Evolutionary conservation across 306 rosid species (phyloP), one percentile per base, ranked within the genome.

Genomic region (Ormosia emarginata): DNA sequence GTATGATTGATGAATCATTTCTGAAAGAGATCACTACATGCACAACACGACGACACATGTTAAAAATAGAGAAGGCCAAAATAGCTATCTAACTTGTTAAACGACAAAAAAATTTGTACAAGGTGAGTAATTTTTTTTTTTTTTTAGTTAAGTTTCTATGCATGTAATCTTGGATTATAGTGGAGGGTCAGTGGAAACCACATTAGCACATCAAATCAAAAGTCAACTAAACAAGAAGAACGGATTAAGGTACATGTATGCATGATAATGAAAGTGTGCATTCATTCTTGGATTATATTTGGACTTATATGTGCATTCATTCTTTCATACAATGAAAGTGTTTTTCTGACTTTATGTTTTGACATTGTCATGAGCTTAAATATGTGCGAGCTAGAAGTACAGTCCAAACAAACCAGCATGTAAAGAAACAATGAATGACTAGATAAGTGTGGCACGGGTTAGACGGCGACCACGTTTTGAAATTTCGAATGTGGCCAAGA

Each of bases 381-480:
- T 40, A 66, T 24, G 63, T 12, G 3, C 3, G 52, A 32, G 33
- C 49, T 36, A 12, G 15, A 15, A 67, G 6, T 47, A 53, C 13
- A 68, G 77, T 79, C 83, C 83, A 79, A 79, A 79, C 8, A 17
- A 40, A 43, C 13, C 62, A 69, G 30, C 83, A 43, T 69, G 83
- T 58, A 79, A 80, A 80, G 73, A 14, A 79, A 61, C 73, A 36
- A 72, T 63, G 84, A 59, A 24, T 62, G 79, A 81, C 33, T 37
- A 63, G 72, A 71, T 71, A 29, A 39, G 57, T 59, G 49, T 67
- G 46, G 32, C 58, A 32, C 40, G 82, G 68, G 24, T 67, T 39
- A 40, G 74, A 53, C 46, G 76, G 75, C 67, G 41, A 57, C 0
- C 15, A 17, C 4, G 14, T 5, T 47, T 44, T 77, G 1, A 14